Base-by-base conservation (phyloP, 495 filamentous ascomycete species). In the Xylaria nigripes region DNA sequence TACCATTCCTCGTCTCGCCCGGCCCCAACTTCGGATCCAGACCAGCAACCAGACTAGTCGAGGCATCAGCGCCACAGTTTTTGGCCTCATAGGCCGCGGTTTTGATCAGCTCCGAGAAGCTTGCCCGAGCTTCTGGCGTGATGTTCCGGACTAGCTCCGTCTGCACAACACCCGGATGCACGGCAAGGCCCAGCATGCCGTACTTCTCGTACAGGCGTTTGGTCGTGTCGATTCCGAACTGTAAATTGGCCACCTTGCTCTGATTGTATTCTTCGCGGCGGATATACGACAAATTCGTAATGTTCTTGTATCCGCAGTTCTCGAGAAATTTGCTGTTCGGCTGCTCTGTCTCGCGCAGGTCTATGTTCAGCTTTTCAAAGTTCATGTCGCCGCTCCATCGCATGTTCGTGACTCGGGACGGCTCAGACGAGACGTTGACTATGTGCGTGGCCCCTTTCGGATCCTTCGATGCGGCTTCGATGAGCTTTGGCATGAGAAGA, bases 231-330 rank as follows among this genome's bases (percentile, higher is more conserved):
- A 72, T 59, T 1, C 72, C 66, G 36, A 80, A 79, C 27, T 80
- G 60, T 19, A 80, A 64, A 38, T 77, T 80, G 22, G 76, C 78
- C 3, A 76, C 63, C 57, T 81, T 81, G 52, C 76, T 74, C 48
- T 73, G 67, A 40, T 68, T 78, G 57, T 81, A 80, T 15, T 65
- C 72, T 24, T 61, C 55, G 57, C 70, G 69, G 6, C 67, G 61
- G 15, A 75, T 48, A 52, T 82, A 82, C 13, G 63, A 40, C 22
- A 22, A 67, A 49, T 60, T 7, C 50, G 67, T 34, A 50, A 53
- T 7, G 67, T 68, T 64, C 1, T 45, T 21, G 22, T 64, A 60
- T 9, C 68, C 73, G 60, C 61, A 76, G 15, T 10, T 6, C 50
- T 53, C 51, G 30, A 63, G 59, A 19, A 61, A 16, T 0, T 57